Evolutionary conservation across 352 stramenopile species (phyloP).

Genomic region (Lagenidium giganteum): DNA sequence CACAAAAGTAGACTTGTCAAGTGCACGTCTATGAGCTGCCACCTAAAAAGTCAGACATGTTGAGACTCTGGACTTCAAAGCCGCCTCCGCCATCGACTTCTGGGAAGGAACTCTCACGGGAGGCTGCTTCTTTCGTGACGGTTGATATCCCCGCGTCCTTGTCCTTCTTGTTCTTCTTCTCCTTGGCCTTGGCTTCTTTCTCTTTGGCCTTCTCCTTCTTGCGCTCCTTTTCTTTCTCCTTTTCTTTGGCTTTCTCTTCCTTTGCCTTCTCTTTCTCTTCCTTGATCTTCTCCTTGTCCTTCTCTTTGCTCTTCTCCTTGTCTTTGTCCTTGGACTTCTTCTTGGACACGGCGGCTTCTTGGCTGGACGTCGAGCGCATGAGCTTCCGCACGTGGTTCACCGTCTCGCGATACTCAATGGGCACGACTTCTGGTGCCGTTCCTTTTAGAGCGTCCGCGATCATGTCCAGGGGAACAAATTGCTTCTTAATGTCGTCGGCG

Average conservation of each 20-base stretch:
- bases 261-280: slow-evolving; percentile 25
- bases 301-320: slow-evolving; percentile 32
- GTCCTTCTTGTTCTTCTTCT: slow-evolving; percentile 20
- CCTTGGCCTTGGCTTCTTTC: slow-evolving; percentile 26
- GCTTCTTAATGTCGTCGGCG: slow-evolving; percentile 56
- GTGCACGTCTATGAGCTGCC: background rate
- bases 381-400: slow-evolving; percentile 59
- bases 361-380: slow-evolving; percentile 51
- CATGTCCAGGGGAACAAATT: slow-evolving; percentile 47
- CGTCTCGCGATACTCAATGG: slow-evolving; percentile 23
- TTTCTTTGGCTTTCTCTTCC: slow-evolving; percentile 20
- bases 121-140: slow-evolving; percentile 23
- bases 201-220: slow-evolving; percentile 13
- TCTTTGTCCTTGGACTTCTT: slow-evolving; percentile 38
- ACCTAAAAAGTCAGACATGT: slow-evolving; percentile 72
- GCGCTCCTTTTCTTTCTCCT: slow-evolving; percentile 23
- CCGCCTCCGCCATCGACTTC: slow-evolving; percentile 32
- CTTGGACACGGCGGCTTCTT: slow-evolving; percentile 32
- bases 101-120: slow-evolving; percentile 33
- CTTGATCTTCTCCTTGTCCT: slow-evolving; percentile 18
- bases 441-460: slow-evolving; percentile 40
- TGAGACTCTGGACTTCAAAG: slow-evolving; percentile 71
- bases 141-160: slow-evolving; percentile 2
- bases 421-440: slow-evolving; percentile 18
- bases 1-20: background rate